Conservation (phyloP, 306 rosid genomes). For the Cicer arietinum region DNA sequence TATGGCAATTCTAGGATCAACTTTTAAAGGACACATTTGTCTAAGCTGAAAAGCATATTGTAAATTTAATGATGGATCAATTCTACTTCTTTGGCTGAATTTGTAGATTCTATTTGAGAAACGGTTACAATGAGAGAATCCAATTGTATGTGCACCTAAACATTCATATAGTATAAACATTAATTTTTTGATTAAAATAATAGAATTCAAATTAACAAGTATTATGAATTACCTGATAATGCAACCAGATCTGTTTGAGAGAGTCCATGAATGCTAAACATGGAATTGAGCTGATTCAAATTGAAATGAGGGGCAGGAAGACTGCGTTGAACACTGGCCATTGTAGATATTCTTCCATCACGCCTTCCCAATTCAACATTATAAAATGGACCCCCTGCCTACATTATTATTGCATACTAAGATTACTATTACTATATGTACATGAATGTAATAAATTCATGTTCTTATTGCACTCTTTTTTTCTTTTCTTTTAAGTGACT, state of each 20-base stretch:
- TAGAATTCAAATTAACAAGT: neutral
- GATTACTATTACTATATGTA: neutral
- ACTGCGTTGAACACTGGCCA: conserved; percentile 56
- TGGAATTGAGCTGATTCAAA: conserved; percentile 57
- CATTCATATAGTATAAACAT: too few species aligned
- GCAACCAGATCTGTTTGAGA: conserved; percentile 75
- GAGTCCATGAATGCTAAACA: conserved; percentile 72
- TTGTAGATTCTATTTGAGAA: conserved; percentile 62
- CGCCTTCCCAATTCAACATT: conserved; percentile 82
- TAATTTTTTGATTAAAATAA: neutral
- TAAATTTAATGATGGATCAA: conserved; percentile 69
- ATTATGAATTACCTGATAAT: conserved; percentile 63
- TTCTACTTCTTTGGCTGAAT: conserved; percentile 61
- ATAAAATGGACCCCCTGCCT: conserved; percentile 90
- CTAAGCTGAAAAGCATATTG: conserved; percentile 68
- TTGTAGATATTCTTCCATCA: conserved; percentile 74
- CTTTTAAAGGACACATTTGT: conserved; percentile 63
- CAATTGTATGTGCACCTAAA: conserved; percentile 87
- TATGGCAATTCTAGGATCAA: conserved; percentile 72
- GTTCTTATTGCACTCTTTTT: too few species aligned
- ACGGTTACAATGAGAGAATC: conserved; percentile 77
- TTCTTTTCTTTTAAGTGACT: too few species aligned
- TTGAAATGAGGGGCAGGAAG: conserved; percentile 70
- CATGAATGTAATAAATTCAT: neutral
- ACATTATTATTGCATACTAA: conserved; percentile 20